Evolutionary conservation across 1,284 basidiomycete genomes (phyloP).

Genomic region (Trichosporon asahii): DNA sequence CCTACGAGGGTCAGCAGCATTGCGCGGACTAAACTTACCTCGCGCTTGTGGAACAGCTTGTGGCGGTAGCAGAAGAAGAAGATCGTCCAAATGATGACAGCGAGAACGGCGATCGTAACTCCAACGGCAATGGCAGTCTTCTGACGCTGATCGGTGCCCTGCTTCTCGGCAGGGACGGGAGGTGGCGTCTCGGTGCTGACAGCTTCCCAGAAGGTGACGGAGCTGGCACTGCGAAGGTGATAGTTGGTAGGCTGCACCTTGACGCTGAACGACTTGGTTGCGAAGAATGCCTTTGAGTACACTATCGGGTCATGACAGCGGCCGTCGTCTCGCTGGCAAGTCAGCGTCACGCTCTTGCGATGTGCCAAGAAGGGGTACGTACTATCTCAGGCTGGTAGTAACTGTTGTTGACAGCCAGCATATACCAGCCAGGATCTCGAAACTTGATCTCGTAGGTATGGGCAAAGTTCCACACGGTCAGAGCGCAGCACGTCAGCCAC

Average conservation of each 20-base stretch:
- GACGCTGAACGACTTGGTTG: conserved; percentile 26
- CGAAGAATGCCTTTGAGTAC: conserved; percentile 42
- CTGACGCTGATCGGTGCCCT: conserved; percentile 21
- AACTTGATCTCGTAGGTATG: conserved; percentile 41
- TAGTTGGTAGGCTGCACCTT: conserved; percentile 6
- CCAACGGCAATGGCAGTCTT: conserved; percentile 38
- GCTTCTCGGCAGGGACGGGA: conserved; percentile 31
- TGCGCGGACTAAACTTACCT: neutral
- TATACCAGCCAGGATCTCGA: conserved; percentile 44
- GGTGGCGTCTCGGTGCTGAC: conserved; percentile 34
- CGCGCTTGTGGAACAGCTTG: neutral
- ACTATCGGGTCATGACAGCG: conserved; percentile 38
- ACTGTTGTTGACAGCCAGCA: conserved; percentile 50
- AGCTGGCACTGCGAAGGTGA: conserved; percentile 20
- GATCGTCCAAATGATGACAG: conserved; percentile 28
- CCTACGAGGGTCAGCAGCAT: conserved; percentile 21
- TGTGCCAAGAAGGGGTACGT: neutral
- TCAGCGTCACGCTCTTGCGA: neutral
- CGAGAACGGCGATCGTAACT: conserved; percentile 33
- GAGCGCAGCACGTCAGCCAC: conserved; percentile 1
- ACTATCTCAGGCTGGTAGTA: conserved; percentile 18
- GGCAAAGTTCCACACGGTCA: conserved; percentile 24
- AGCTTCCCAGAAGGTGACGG: conserved; percentile 37
- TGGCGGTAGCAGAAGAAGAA: conserved; percentile 9
- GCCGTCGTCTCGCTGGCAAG: conserved; percentile 22